Evolutionary conservation across 2,329 filamentous ascomycete genomes (phyloP).

Genomic region (Colletotrichum phormii): DNA sequence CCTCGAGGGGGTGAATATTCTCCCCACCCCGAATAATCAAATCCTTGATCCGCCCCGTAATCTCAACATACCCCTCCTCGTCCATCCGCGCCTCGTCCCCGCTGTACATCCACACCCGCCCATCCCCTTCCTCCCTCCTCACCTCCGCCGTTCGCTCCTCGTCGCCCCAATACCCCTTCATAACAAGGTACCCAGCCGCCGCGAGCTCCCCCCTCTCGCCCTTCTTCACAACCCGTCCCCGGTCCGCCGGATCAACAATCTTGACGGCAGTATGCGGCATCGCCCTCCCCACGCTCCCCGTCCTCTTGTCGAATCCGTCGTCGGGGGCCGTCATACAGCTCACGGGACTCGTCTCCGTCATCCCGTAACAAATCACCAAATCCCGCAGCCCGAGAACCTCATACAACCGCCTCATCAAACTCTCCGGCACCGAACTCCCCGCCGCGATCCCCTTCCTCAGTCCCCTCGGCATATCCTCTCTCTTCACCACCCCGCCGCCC

Average conservation of each 20-base stretch:
- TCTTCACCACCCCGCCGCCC: constrained; percentile 43
- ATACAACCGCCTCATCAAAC: constrained; percentile 83
- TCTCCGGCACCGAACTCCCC: constrained; percentile 84
- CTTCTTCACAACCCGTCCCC: constrained; percentile 67
- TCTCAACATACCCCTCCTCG: constrained; percentile 82
- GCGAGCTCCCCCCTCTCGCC: constrained; percentile 83
- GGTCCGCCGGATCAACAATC: constrained; percentile 78
- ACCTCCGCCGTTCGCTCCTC: constrained; percentile 76
- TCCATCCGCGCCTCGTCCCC: constrained; percentile 94
- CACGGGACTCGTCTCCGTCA: constrained; percentile 90
- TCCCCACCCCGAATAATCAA: constrained; percentile 95
- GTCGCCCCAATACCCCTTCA: constrained; percentile 92
- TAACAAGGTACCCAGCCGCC: constrained; percentile 85
- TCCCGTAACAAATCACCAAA: constrained; percentile 94
- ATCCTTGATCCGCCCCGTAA: constrained; percentile 94
- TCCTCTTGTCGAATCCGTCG: constrained; percentile 79
- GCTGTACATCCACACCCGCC: constrained; percentile 85
- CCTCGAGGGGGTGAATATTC: constrained; percentile 93
- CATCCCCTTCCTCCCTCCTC: constrained; percentile 59
- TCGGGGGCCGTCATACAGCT: constrained; percentile 84
- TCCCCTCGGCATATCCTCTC: constrained; percentile 44
- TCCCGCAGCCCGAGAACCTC: constrained; percentile 80
- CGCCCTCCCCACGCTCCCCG: constrained; percentile 80
- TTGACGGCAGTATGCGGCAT: constrained; percentile 85
- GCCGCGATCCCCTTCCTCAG: constrained; percentile 93